A percentile compares a stretch with the other conserved stretches of the same genome.
These are phyloP conservation scores for Begonia peltatifolia DNA, from an alignment of 306 rosid species.

Conservation along the genomic window DNA sequence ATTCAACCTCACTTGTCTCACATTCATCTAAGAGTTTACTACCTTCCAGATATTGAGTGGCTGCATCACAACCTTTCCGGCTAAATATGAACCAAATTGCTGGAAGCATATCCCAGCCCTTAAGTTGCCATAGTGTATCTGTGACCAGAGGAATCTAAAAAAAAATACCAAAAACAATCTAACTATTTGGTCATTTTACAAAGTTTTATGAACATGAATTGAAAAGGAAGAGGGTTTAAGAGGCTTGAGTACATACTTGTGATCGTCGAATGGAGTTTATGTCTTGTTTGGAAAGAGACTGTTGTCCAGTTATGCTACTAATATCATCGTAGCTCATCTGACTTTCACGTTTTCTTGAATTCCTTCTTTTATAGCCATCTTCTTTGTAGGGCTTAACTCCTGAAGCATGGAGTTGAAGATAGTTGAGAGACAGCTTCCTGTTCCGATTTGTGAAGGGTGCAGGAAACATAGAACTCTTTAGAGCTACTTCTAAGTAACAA, in stretches of 20 bases:
- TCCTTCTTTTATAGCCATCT: conserved; percentile 57
- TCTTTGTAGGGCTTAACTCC: conserved; percentile 49
- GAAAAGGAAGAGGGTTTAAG: conserved; percentile 2
- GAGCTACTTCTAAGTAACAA: too few species aligned
- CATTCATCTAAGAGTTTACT: conserved; percentile 68
- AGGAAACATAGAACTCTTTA: background rate
- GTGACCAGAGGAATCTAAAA: conserved; percentile 79
- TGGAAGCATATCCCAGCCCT: conserved; percentile 79
- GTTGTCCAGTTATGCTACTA: conserved; percentile 40
- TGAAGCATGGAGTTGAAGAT: conserved; percentile 67
- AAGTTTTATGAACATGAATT: background rate
- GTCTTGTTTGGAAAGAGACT: conserved; percentile 71
- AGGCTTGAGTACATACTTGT: conserved; percentile 37
- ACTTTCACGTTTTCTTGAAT: conserved; percentile 35
- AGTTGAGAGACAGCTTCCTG: conserved; percentile 88
- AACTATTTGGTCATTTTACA: conserved; percentile 4
- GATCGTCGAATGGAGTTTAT: conserved; percentile 73
- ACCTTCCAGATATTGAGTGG: conserved; percentile 72
- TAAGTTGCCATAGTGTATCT: conserved; percentile 78
- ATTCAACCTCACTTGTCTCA: conserved; percentile 75
- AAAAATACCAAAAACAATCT: conserved; percentile 9
- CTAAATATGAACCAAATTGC: conserved; percentile 98
- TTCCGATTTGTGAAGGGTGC: conserved; percentile 8
- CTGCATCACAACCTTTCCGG: conserved; percentile 96
- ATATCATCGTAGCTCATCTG: conserved; percentile 35